phyloP scores from a whole-genome alignment of 2,329 filamentous ascomycete species.

The Aaosphaeria arxii region DNA sequence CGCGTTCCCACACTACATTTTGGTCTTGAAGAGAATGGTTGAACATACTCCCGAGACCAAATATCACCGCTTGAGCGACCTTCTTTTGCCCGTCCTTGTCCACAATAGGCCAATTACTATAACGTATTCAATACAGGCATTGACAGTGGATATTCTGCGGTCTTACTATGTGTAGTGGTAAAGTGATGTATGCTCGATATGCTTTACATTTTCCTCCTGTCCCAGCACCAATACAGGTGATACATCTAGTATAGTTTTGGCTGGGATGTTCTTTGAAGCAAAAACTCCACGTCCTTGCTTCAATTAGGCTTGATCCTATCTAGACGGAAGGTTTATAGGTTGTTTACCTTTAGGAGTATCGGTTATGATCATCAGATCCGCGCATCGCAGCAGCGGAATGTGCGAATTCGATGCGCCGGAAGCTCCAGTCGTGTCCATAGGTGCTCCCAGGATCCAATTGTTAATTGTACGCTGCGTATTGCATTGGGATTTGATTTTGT shows the following conservation, averaged over 20 bases:
- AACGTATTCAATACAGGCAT: background rate
- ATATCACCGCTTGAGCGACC: conserved; percentile 51
- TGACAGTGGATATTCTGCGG: background rate
- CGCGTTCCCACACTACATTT: conserved; percentile 56
- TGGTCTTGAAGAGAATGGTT: conserved; percentile 53
- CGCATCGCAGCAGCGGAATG: conserved; percentile 40
- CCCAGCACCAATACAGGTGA: conserved; percentile 53
- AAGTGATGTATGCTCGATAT: conserved; percentile 51
- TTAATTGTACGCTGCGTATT: too few relatives aligned
- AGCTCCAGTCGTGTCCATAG: too few relatives aligned
- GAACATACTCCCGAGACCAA: conserved; percentile 58
- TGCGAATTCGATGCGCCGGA: conserved; percentile 1
- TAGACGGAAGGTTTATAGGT: too few relatives aligned
- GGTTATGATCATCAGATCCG: conserved; percentile 42
- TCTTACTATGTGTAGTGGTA: conserved; percentile 57
- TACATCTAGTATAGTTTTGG: conserved; percentile 50
- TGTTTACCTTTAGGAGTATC: conserved; percentile 52
- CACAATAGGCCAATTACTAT: conserved; percentile 44
- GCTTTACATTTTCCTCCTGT: conserved; percentile 45
- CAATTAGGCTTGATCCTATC: too few relatives aligned
- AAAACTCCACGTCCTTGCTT: conserved; percentile 53
- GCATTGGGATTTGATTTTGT: too few relatives aligned
- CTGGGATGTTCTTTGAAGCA: conserved; percentile 45
- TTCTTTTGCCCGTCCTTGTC: conserved; percentile 21
- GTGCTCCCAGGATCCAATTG: too few relatives aligned